Conservation (phyloP, 2,329 filamentous ascomycete species). For the Ophiognomonia clavigignenti-juglandacearum region DNA sequence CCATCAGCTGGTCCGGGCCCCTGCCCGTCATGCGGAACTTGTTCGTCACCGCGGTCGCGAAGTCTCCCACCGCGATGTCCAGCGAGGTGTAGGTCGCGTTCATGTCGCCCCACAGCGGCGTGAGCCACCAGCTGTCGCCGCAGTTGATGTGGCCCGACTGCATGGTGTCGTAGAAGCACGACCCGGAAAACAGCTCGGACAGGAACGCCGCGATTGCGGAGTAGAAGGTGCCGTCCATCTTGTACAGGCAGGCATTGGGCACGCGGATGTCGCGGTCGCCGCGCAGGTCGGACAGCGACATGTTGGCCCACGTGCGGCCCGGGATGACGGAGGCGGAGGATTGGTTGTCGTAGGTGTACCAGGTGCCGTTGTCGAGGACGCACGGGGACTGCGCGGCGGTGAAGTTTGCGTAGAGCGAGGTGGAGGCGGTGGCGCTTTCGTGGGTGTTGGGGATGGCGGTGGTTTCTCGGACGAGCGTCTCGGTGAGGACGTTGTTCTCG, state of each 20-base stretch:
- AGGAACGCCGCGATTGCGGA: constrained; percentile 13
- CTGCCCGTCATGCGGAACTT: constrained; percentile 12
- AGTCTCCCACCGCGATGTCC: constrained; percentile 8
- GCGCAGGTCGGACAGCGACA: neutral
- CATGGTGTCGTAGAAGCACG: constrained; percentile 10
- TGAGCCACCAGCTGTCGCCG: constrained; percentile 15
- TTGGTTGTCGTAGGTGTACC: constrained; percentile 12
- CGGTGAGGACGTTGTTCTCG: constrained; percentile 1
- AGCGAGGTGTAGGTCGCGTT: constrained; percentile 13
- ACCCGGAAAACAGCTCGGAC: constrained; percentile 11
- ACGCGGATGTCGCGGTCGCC: constrained; percentile 8
- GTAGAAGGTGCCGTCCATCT: constrained; percentile 16
- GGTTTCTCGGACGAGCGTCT: constrained; percentile 7
- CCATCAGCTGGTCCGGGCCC: constrained; percentile 3
- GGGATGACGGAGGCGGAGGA: constrained; percentile 6
- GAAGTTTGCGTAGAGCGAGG: constrained; percentile 5
- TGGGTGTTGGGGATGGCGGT: constrained; percentile 1
- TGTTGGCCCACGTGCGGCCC: constrained; percentile 14
- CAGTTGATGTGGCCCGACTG: constrained; percentile 15
- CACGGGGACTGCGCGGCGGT: constrained; percentile 13
- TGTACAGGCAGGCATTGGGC: constrained; percentile 20
- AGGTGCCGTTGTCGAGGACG: constrained; percentile 13
- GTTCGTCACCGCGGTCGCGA: constrained; percentile 13
- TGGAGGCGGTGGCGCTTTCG: neutral
- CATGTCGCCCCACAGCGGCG: constrained; percentile 13